These are phyloP conservation scores for Eucalyptus regnans DNA, from an alignment of 345 rosid genomes.

Conservation along the genomic window DNA sequence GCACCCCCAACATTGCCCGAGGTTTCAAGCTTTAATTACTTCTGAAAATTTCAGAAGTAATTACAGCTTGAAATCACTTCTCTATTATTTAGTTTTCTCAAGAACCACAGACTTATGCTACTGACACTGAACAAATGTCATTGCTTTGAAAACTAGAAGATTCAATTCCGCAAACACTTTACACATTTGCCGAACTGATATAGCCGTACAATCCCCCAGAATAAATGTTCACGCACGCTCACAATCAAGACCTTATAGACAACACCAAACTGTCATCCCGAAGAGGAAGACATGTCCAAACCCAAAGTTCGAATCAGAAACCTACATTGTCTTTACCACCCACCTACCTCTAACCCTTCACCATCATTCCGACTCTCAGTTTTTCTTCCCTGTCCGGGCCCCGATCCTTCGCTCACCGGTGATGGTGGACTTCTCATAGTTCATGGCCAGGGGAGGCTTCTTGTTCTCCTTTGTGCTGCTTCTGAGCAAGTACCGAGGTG, in stretches of 20 bases:
- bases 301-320: background rate
- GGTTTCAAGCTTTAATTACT: background rate
- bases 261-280: background rate
- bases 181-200: background rate
- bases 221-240: background rate
- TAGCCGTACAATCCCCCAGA: background rate
- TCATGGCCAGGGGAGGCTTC: conserved; percentile 42
- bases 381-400: background rate
- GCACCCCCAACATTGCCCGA: background rate
- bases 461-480: no score
- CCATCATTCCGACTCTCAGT: background rate
- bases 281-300: background rate
- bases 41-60: no score
- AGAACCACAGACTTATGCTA: background rate
- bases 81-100: background rate
- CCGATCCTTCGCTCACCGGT: background rate
- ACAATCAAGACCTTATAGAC: background rate
- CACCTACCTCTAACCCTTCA: background rate
- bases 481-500: no score
- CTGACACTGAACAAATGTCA: background rate
- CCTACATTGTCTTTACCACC: background rate
- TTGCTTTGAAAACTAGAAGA: background rate
- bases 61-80: background rate
- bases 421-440: conserved; percentile 1
- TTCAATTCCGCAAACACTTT: background rate